Conservation (phyloP, 140 eudicot genomes). For the Flaveria floridana region DNA sequence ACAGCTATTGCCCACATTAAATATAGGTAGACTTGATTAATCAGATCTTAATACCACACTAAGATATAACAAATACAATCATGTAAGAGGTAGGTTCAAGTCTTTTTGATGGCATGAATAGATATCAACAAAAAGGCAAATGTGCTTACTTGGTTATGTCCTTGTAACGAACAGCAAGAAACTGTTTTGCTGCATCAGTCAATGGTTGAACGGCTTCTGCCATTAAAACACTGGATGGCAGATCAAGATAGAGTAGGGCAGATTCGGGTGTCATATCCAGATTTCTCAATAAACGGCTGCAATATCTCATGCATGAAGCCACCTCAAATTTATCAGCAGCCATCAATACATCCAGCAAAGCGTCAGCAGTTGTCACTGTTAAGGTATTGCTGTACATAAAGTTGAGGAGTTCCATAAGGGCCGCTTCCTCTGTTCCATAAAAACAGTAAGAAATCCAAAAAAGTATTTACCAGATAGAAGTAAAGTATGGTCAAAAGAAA, state of each 20-base stretch:
- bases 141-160: slow-evolving; percentile 69
- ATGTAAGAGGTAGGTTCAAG: neutral
- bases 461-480: neutral
- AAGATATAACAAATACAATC: neutral
- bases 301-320: slow-evolving; percentile 79
- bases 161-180: slow-evolving; percentile 66
- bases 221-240: slow-evolving; percentile 75
- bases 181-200: slow-evolving; percentile 79
- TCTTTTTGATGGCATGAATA: neutral
- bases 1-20: neutral
- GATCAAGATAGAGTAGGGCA: slow-evolving; percentile 69
- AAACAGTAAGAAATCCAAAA: neutral
- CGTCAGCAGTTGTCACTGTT: slow-evolving; percentile 57
- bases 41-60: neutral
- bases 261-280: slow-evolving; percentile 80
- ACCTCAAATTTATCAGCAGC: slow-evolving; percentile 86
- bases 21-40: neutral
- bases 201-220: slow-evolving; percentile 84
- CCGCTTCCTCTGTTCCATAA: slow-evolving; percentile 71
- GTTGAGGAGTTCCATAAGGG: slow-evolving; percentile 82
- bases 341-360: slow-evolving; percentile 72
- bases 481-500: neutral
- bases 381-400: slow-evolving; percentile 78
- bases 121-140: neutral
- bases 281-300: slow-evolving; percentile 61